Percentiles rank a stretch among this genome's conserved stretches.
Evolutionary conservation across 208 protist species (phyloP).

Genomic region (Spongospora subterranea): DNA sequence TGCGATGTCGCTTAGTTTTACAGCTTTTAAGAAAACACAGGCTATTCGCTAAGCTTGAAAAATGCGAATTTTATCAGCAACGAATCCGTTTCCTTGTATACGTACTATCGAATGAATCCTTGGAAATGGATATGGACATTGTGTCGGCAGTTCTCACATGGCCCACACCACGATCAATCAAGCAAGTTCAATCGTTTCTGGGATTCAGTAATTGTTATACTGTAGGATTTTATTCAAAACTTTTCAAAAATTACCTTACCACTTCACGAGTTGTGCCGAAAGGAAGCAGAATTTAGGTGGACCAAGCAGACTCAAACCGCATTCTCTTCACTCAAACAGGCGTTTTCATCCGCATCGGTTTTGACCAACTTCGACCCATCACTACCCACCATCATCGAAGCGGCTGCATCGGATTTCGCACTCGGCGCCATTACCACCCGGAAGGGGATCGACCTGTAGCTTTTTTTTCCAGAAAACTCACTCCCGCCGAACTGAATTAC

Average conservation of each 20-base stretch:
- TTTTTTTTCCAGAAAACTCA: not conserved
- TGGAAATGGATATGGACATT: not conserved
- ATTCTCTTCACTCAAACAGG: not conserved
- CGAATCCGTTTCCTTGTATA: not conserved
- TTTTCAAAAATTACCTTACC: not conserved
- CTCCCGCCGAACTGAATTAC: not conserved
- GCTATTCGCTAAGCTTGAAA: no score
- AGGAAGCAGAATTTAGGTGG: not conserved
- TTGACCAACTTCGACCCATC: not conserved
- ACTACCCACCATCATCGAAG: not conserved
- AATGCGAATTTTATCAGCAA: no score
- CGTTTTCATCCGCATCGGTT: not conserved
- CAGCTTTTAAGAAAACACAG: no score
- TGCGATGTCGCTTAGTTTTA: no score
- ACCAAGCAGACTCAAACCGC: not conserved
- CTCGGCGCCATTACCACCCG: not conserved
- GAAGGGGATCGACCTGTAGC: not conserved
- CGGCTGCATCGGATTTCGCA: not conserved
- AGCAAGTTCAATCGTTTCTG: not conserved
- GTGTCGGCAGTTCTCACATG: not conserved
- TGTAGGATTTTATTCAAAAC: not conserved
- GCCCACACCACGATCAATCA: not conserved
- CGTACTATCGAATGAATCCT: not conserved
- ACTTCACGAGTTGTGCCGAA: not conserved
- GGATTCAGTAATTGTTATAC: not conserved